Evolutionary conservation across 495 filamentous ascomycete genomes (phyloP).

Genomic region (Pyrenopolyporus hunteri): DNA sequence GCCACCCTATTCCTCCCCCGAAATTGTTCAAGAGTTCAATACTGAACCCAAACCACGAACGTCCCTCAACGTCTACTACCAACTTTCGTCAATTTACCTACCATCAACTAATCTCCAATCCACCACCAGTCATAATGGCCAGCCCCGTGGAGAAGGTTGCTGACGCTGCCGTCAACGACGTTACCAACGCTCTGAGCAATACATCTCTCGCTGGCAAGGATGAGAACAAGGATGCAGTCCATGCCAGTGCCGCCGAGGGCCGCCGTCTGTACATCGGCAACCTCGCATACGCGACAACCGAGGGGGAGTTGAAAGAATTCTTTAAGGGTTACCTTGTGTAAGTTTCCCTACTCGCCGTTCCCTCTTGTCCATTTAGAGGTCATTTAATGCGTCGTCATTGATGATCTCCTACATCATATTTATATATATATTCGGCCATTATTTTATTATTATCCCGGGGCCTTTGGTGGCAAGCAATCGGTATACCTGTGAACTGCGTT

Average conservation of each 20-base stretch:
- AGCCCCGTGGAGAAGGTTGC: constrained; percentile 65
- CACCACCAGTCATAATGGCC: constrained; percentile 60
- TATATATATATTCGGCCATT: constrained; percentile 1
- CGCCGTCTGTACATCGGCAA: constrained; percentile 99
- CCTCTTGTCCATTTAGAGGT: constrained; percentile 1
- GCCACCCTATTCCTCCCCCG: constrained; percentile 79
- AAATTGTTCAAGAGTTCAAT: constrained; percentile 61
- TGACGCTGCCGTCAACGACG: constrained; percentile 74
- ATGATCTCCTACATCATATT: too few relatives aligned
- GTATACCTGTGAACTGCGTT: too few relatives aligned
- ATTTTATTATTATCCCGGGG: too few relatives aligned
- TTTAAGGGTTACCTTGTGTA: constrained; percentile 98
- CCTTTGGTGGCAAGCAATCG: background rate
- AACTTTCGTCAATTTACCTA: constrained; percentile 44
- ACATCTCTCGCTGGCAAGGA: constrained; percentile 67
- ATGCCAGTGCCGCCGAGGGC: constrained; percentile 96
- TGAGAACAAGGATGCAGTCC: constrained; percentile 76
- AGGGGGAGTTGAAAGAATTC: constrained; percentile 99
- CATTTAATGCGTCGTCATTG: background rate
- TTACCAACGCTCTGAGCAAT: constrained; percentile 83
- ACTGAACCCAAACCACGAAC: constrained; percentile 50
- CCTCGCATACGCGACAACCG: constrained; percentile 98
- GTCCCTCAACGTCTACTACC: constrained; percentile 47
- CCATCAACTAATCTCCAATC: constrained; percentile 46
- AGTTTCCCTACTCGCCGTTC: constrained; percentile 52